These are phyloP conservation scores for Pichia sp. DNA, from an alignment of 1,139 yeast genomes.

Conservation along the genomic window DNA sequence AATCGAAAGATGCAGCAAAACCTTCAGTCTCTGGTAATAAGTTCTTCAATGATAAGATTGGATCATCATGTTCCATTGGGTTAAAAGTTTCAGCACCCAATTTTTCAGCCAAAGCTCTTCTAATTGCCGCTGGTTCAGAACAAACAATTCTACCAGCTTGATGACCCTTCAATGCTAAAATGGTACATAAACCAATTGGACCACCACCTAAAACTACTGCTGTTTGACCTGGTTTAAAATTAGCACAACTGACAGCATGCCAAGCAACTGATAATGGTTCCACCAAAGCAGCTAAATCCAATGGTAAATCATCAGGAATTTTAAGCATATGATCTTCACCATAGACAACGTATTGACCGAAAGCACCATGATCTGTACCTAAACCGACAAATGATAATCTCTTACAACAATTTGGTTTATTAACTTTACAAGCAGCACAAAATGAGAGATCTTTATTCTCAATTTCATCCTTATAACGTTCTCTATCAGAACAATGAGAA, in stretches of 20 bases:
- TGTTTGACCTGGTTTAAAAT: constrained; percentile 38
- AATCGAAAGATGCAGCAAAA: constrained; percentile 51
- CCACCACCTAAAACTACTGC: constrained; percentile 57
- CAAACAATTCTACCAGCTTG: constrained; percentile 47
- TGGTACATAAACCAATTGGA: constrained; percentile 54
- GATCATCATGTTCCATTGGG: constrained; percentile 35
- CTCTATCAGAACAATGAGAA: constrained; percentile 34
- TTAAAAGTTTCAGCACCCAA: constrained; percentile 45
- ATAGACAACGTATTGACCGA: constrained; percentile 34
- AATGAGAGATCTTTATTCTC: constrained; percentile 20
- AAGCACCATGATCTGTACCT: constrained; percentile 29
- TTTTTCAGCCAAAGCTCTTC: constrained; percentile 45
- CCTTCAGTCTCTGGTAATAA: constrained; percentile 45
- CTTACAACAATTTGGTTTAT: constrained; percentile 41
- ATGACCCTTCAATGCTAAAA: constrained; percentile 50
- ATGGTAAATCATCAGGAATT: constrained; percentile 40
- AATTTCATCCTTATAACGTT: constrained; percentile 27
- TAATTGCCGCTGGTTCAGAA: constrained; percentile 51
- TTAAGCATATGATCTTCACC: constrained; percentile 40
- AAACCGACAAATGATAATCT: constrained; percentile 34
- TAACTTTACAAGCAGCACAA: constrained; percentile 41
- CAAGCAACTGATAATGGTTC: constrained; percentile 54
- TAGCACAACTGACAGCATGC: constrained; percentile 46
- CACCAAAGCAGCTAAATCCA: constrained; percentile 48
- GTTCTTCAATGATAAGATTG: constrained; percentile 31